Conservation (phyloP, 768 basidiomycete genomes). For the Leccinum sublutescens region DNA sequence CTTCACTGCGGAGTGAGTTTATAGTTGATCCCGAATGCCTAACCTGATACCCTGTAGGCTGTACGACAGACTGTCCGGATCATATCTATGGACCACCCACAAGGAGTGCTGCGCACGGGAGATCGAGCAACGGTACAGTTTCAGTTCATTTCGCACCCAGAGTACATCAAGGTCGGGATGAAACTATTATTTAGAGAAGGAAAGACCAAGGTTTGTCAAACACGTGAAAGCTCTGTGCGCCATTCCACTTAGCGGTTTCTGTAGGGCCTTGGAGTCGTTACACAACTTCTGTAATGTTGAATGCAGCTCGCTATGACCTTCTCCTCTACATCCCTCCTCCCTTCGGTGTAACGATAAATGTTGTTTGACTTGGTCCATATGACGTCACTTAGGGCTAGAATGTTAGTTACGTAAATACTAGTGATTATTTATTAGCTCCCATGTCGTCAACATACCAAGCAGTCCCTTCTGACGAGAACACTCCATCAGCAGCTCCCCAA, state of each 20-base stretch:
- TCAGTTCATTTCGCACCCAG: slow-evolving; percentile 90
- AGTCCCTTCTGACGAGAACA: slow-evolving; percentile 18
- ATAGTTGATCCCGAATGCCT: not conserved
- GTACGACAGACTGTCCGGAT: slow-evolving; percentile 91
- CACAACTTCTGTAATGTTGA: slow-evolving; percentile 50
- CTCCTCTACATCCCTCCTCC: not conserved
- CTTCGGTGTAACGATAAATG: not conserved
- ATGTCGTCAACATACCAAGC: slow-evolving; percentile 29
- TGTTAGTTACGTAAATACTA: slow-evolving; percentile 1
- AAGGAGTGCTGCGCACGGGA: slow-evolving; percentile 87
- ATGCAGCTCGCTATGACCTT: no score
- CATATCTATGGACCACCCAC: slow-evolving; percentile 86
- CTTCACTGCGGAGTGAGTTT: slow-evolving; percentile 79
- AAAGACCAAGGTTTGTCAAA: slow-evolving; percentile 75
- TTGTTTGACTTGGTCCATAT: not conserved
- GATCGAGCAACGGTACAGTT: slow-evolving; percentile 94
- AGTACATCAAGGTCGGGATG: slow-evolving; percentile 92
- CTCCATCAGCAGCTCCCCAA: slow-evolving; percentile 15
- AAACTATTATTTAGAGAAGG: slow-evolving; percentile 93
- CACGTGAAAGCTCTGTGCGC: slow-evolving; percentile 1
- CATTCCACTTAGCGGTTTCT: slow-evolving; percentile 8
- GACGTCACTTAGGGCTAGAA: slow-evolving; percentile 24
- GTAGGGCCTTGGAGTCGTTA: slow-evolving; percentile 78
- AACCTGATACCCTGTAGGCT: slow-evolving; percentile 48
- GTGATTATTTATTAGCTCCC: slow-evolving; percentile 6